These are phyloP conservation scores for Pelargonium fulgidum DNA, from an alignment of 441 rosid species.

Conservation along the genomic window DNA sequence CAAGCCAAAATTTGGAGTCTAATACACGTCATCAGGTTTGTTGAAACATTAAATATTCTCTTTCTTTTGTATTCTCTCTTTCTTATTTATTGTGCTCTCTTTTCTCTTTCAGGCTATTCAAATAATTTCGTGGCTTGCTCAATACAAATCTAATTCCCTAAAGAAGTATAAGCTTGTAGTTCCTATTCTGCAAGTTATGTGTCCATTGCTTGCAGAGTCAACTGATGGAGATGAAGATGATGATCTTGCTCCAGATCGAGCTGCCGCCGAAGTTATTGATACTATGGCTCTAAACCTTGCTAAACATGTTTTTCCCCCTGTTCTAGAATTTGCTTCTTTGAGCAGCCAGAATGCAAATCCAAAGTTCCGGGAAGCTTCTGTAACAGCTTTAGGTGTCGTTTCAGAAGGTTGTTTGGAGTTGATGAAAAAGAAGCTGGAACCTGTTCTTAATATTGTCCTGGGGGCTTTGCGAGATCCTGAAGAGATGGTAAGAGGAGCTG, in stretches of 20 bases:
- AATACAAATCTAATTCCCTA: conserved; percentile 81
- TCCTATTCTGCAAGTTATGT: conserved; percentile 95
- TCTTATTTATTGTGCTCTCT: conserved; percentile 18
- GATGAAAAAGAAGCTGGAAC: conserved; percentile 79
- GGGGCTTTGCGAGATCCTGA: conserved; percentile 90
- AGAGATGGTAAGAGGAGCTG: conserved; percentile 97
- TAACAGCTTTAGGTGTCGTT: conserved; percentile 84
- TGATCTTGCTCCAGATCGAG: conserved; percentile 97
- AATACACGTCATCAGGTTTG: conserved; percentile 96
- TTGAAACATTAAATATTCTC: conserved; percentile 14
- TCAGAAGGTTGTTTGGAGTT: conserved; percentile 88
- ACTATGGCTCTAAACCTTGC: conserved; percentile 90
- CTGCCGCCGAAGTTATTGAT: conserved; percentile 99
- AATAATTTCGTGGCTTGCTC: conserved; percentile 98
- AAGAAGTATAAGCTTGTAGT: conserved; percentile 77
- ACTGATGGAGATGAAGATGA: conserved; percentile 69
- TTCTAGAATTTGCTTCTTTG: conserved; percentile 79
- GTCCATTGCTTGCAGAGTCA: conserved; percentile 92
- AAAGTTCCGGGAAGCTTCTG: conserved; percentile 93
- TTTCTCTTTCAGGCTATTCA: conserved; percentile 78
- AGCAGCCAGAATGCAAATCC: conserved; percentile 63
- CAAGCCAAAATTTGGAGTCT: conserved; percentile 76
- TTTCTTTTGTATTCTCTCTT: conserved; percentile 6
- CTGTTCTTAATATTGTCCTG: conserved; percentile 72
- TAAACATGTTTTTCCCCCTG: conserved; percentile 72